These are phyloP conservation scores for Paxillus rubicundulus DNA, from an alignment of 768 basidiomycete species.

Conservation along the genomic window DNA sequence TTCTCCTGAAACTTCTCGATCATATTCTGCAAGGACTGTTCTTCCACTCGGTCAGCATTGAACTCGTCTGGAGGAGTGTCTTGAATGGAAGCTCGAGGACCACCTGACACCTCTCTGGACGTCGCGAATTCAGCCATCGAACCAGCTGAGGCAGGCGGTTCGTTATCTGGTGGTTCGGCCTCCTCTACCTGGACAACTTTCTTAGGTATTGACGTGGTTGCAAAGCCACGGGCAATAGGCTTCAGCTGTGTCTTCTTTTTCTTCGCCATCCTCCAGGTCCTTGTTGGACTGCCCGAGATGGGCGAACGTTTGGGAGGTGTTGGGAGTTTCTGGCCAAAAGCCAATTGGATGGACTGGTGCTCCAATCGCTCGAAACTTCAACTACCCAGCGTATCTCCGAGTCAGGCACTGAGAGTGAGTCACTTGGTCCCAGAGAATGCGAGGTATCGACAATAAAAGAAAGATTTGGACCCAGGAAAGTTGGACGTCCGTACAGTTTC, in stretches of 20 bases:
- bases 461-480: neutral
- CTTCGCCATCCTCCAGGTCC: constrained; percentile 57
- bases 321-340: neutral
- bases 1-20: constrained; percentile 86
- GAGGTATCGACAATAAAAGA: too few species aligned
- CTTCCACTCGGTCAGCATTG: constrained; percentile 43
- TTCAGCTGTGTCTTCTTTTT: constrained; percentile 84
- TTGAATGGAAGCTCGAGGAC: constrained; percentile 1
- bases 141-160: constrained; percentile 2
- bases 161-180: constrained; percentile 15
- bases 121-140: constrained; percentile 2
- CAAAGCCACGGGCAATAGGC: constrained; percentile 71
- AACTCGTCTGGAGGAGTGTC: constrained; percentile 26
- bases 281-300: neutral
- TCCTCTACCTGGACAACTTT: constrained; percentile 45
- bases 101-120: constrained; percentile 2
- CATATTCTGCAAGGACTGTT: constrained; percentile 61
- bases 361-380: neutral
- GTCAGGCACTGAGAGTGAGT: neutral
- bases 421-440: neutral
- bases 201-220: constrained; percentile 81
- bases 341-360: neutral
- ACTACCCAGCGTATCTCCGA: neutral
- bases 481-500: neutral
- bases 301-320: neutral